Evolutionary conservation across 306 rosid genomes (phyloP).

Genomic region (Echinosophora koreensis): DNA sequence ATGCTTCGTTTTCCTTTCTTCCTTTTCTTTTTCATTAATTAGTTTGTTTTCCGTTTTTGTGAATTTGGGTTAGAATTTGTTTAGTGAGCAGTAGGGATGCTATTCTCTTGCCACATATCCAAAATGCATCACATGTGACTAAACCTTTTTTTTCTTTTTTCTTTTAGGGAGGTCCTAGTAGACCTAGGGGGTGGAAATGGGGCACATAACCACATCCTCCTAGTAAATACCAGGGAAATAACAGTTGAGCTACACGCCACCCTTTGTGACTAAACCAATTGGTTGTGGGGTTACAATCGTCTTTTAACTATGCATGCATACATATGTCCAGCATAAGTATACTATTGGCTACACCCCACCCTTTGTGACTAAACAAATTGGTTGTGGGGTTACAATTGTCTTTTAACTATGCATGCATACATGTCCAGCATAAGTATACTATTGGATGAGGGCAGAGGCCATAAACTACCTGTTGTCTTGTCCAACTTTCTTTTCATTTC

Average conservation of each 20-base stretch:
- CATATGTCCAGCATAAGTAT: slow-evolving; percentile 29
- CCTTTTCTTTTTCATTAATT: slow-evolving; percentile 44
- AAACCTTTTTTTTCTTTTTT: neutral
- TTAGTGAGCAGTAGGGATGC: slow-evolving; percentile 34
- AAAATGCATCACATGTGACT: neutral
- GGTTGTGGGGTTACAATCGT: slow-evolving; percentile 30
- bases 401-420: slow-evolving; percentile 34
- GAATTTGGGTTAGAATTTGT: slow-evolving; percentile 64
- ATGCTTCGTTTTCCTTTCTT: slow-evolving; percentile 50
- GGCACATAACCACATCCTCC: neutral
- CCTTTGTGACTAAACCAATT: slow-evolving; percentile 34
- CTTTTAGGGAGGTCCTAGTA: slow-evolving; percentile 4
- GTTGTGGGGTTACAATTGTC: slow-evolving; percentile 32
- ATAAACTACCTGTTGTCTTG: slow-evolving; percentile 41
- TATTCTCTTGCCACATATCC: slow-evolving; percentile 57
- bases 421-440: slow-evolving; percentile 32
- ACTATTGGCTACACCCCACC: neutral
- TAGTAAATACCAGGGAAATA: neutral
- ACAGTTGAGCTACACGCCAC: neutral
- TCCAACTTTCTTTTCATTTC: slow-evolving; percentile 23
- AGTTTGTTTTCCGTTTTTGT: slow-evolving; percentile 55
- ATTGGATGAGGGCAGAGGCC: slow-evolving; percentile 11
- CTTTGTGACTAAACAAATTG: slow-evolving; percentile 36
- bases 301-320: slow-evolving; percentile 35
- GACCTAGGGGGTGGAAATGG: slow-evolving; percentile 6